Evolutionary conservation across 176 grass and related monocot genomes (phyloP).

Genomic region (Carex kokanica): DNA sequence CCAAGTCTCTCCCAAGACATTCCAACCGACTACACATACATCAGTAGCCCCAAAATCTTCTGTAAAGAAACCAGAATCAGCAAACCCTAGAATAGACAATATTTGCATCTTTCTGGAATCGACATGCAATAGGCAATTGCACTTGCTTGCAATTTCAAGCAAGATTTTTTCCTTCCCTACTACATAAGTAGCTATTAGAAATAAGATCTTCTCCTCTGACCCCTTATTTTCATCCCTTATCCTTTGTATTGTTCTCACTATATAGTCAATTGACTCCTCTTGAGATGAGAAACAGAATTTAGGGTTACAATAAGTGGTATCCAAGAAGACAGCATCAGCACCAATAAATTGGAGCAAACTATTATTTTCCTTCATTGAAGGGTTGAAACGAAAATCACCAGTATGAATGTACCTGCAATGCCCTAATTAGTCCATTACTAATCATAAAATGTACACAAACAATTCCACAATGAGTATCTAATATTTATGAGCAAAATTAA

Average conservation of each 20-base stretch:
- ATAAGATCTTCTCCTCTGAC: conserved; percentile 46
- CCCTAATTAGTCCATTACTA: neutral
- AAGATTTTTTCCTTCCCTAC: conserved; percentile 93
- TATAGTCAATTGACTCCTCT: conserved; percentile 70
- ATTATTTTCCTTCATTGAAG: conserved; percentile 61
- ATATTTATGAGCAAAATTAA: neutral
- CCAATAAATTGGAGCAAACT: conserved; percentile 57
- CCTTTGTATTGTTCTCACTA: conserved; percentile 49
- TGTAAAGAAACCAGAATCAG: conserved; percentile 55
- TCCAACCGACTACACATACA: conserved; percentile 76
- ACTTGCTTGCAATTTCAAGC: conserved; percentile 65
- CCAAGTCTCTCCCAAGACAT: conserved; percentile 91
- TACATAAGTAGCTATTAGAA: conserved; percentile 73
- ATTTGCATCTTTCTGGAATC: conserved; percentile 73
- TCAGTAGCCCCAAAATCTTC: conserved; percentile 49
- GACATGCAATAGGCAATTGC: conserved; percentile 67
- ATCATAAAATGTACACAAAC: neutral
- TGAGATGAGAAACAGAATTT: conserved; percentile 77
- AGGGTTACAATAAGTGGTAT: conserved; percentile 88
- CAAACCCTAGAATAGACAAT: conserved; percentile 57
- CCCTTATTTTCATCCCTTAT: conserved; percentile 43
- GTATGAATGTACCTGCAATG: conserved; percentile 55
- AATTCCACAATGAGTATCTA: neutral
- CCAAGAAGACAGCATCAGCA: conserved; percentile 75
- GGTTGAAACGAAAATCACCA: conserved; percentile 60